Evolutionary conservation across 257 asterid species (phyloP).

Genomic region (Forsythia suspensa): DNA sequence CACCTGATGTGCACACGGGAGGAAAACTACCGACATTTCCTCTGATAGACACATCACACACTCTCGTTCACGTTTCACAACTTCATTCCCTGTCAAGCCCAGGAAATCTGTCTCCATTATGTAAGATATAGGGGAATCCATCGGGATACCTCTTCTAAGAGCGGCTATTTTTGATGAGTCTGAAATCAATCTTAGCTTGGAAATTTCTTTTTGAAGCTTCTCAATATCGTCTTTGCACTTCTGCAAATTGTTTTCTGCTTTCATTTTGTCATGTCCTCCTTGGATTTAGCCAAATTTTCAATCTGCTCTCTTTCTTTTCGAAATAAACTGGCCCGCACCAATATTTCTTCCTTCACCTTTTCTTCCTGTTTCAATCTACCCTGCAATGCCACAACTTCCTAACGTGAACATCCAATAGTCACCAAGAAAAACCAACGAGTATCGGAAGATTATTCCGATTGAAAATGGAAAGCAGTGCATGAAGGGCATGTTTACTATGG

Average conservation of each 20-base stretch:
- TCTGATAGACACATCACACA: constrained; percentile 95
- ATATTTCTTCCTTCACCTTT: constrained; percentile 23
- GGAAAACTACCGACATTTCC: constrained; percentile 92
- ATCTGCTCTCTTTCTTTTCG: constrained; percentile 68
- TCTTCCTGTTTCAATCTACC: constrained; percentile 62
- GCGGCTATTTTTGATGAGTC: constrained; percentile 93
- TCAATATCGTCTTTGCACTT: constrained; percentile 67
- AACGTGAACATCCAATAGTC: background rate
- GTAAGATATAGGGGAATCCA: constrained; percentile 40
- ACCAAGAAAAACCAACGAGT: background rate
- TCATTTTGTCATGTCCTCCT: constrained; percentile 15
- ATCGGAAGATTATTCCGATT: background rate
- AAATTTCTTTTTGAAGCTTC: constrained; percentile 69
- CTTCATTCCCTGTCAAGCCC: constrained; percentile 27
- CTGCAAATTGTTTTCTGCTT: constrained; percentile 68
- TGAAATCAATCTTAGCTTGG: constrained; percentile 65
- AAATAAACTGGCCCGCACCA: constrained; percentile 48
- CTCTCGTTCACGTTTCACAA: constrained; percentile 86
- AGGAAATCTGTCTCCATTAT: constrained; percentile 29
- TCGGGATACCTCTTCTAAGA: constrained; percentile 58
- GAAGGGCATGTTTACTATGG: background rate
- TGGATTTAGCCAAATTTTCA: constrained; percentile 67
- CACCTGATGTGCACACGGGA: constrained; percentile 96
- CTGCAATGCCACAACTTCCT: constrained; percentile 32
- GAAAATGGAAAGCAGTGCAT: background rate